phyloP scores from a whole-genome alignment of 768 basidiomycete genomes.

The Kockovaella imperatae region DNA sequence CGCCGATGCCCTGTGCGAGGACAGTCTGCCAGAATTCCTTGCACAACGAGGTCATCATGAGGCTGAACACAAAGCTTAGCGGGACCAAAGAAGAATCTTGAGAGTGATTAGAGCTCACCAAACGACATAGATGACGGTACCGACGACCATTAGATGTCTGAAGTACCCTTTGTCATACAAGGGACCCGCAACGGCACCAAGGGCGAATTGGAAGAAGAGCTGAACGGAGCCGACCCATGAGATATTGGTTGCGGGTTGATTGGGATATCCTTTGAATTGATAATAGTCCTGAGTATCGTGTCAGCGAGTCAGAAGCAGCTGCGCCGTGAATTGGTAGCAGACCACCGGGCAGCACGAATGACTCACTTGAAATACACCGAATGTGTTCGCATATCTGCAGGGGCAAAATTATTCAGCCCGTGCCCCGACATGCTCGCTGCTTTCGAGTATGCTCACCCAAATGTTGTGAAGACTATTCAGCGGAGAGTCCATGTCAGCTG shows the following conservation, averaged over 20 bases:
- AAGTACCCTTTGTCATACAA: slow-evolving; percentile 45
- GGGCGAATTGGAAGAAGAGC: slow-evolving; percentile 41
- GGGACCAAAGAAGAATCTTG: not conserved
- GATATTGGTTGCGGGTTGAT: slow-evolving; percentile 36
- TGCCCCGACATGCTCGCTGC: not conserved
- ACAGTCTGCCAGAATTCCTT: slow-evolving; percentile 28
- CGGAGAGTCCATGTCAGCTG: not conserved
- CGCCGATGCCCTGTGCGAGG: slow-evolving; percentile 30
- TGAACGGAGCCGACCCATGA: slow-evolving; percentile 46
- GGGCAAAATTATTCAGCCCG: slow-evolving; percentile 8
- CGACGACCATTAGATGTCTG: slow-evolving; percentile 12
- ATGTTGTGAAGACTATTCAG: not conserved
- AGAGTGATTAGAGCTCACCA: slow-evolving; percentile 8
- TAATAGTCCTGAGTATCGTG: slow-evolving; percentile 44
- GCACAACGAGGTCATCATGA: slow-evolving; percentile 30
- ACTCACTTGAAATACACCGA: slow-evolving; percentile 21
- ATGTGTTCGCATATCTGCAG: slow-evolving; percentile 42
- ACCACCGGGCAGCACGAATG: not conserved
- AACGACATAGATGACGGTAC: slow-evolving; percentile 25
- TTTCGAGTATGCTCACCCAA: not conserved
- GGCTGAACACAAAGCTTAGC: not conserved
- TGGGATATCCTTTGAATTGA: slow-evolving; percentile 29
- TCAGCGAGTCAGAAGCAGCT: not conserved
- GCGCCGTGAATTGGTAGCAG: not conserved
- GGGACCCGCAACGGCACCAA: slow-evolving; percentile 38